A percentile compares a stretch with the other conserved stretches of the same genome.
These are phyloP conservation scores for Leccinum sublutescens DNA, from an alignment of 768 basidiomycete genomes.

Conservation along the genomic window DNA sequence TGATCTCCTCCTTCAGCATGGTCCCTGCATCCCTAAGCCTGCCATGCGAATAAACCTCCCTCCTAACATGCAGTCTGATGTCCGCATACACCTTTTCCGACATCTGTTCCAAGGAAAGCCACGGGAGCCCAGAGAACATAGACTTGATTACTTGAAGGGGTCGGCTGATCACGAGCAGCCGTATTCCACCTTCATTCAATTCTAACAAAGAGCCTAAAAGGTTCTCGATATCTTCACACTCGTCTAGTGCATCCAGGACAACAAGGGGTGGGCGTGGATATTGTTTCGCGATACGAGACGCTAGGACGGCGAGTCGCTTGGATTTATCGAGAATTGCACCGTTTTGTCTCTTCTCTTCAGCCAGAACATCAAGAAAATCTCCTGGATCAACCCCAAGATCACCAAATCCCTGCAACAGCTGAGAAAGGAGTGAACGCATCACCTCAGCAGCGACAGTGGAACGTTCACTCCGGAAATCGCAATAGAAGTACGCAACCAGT, in stretches of 20 bases:
- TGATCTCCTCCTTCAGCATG: constrained; percentile 8
- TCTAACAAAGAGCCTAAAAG: neutral
- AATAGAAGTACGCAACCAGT: no score
- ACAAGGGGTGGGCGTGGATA: constrained; percentile 1
- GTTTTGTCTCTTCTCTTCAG: neutral
- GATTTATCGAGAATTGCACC: neutral
- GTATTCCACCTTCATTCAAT: neutral
- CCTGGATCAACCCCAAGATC: neutral
- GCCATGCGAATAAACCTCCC: constrained; percentile 6
- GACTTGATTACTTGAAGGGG: constrained; percentile 9
- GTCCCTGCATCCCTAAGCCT: neutral
- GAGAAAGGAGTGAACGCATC: no score
- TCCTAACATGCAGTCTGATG: constrained; percentile 5
- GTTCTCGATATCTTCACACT: constrained; percentile 11
- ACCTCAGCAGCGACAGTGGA: no score
- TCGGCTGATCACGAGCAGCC: constrained; percentile 9
- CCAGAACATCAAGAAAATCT: neutral
- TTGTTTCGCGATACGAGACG: neutral
- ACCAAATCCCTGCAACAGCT: neutral
- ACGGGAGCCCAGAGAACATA: neutral
- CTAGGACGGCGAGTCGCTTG: neutral
- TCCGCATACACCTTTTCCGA: constrained; percentile 4
- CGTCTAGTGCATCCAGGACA: constrained; percentile 18
- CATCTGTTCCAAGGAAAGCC: constrained; percentile 3
- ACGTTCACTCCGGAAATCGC: no score